Evolutionary conservation across 768 basidiomycete species (phyloP), one percentile per base, ranked within the genome.

Genomic region (Lactarius vividus): DNA sequence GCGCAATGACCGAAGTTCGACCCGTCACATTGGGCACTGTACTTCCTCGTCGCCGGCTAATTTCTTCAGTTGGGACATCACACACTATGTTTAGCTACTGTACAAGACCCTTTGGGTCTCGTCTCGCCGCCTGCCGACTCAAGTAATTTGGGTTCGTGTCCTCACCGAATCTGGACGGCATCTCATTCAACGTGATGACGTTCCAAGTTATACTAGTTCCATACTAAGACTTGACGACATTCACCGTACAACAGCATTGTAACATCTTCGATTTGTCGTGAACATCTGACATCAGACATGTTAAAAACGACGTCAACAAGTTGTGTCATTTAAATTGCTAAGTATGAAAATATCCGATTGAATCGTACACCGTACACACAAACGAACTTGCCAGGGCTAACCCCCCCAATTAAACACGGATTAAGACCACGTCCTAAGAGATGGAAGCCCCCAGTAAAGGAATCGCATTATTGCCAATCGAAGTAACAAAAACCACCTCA

Each of bases 401-500:
- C 20, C 31, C 46, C 46, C 35, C 46, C 37, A 39, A 46, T 40
- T 54, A 20, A 31, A 53, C 63, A 52, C 57, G 57, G 39, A 57
- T 62, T 44, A 64, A 20, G 57, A 29, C 63, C 49, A 55, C 18
- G 10, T 15, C 35, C 28, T 40, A 23, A 56, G 46, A 65, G 49
- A 33, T 55, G 56, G 28, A 42, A 65, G 39, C 35, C 59, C 59
- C 59, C 29, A 55, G 44, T 39, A n/a, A 26, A 60, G 49, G 20
- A 66, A 31, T 62, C 61, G 65, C 55, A 57, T 62, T 66, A 62
- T 62, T 66, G 57, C 65, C 65, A 61, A 55, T 44, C 40, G 28
- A 56, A 65, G 33, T 33, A 54, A 56, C 59, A 8, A 49, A 61
- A 35, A 42, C 59, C 31, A 40, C 64, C 35, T 49, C 49, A 49